Evolutionary conservation across 129 eudicot species (phyloP).

Genomic region (Artemisia argyi): DNA sequence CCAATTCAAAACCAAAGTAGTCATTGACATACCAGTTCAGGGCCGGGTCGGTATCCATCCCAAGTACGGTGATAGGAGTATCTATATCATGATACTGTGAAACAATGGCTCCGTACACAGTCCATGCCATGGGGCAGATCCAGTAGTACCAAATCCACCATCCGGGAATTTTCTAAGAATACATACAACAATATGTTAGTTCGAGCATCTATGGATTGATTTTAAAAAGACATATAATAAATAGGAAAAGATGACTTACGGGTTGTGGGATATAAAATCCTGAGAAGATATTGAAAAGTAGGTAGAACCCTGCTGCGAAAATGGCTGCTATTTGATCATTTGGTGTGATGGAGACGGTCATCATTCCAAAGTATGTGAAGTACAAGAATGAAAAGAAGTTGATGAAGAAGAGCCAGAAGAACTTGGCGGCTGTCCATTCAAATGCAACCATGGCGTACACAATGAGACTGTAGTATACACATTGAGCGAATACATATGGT

Average conservation of each 20-base stretch:
- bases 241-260: slow-evolving; percentile 40
- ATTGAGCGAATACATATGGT: slow-evolving; percentile 67
- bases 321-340: slow-evolving; percentile 76
- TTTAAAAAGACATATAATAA: no score
- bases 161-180: slow-evolving; percentile 65
- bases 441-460: slow-evolving; percentile 78
- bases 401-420: slow-evolving; percentile 67
- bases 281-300: slow-evolving; percentile 69
- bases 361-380: slow-evolving; percentile 86
- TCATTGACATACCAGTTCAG: slow-evolving; percentile 41
- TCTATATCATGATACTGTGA: slow-evolving; percentile 64
- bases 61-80: slow-evolving; percentile 38
- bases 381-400: slow-evolving; percentile 67
- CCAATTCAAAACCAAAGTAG: slow-evolving; percentile 57
- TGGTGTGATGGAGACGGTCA: slow-evolving; percentile 81
- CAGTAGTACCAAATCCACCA: slow-evolving; percentile 91
- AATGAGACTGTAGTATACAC: slow-evolving; percentile 45
- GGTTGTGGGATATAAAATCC: slow-evolving; percentile 80
- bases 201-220: background rate
- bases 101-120: slow-evolving; percentile 66
- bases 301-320: slow-evolving; percentile 70
- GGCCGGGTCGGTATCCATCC: slow-evolving; percentile 33
- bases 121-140: slow-evolving; percentile 87
- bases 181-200: background rate
- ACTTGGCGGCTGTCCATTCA: slow-evolving; percentile 71